Evolutionary conservation across 495 filamentous ascomycete genomes (phyloP).

Genomic region (Lasiosphaeris hirsuta): DNA sequence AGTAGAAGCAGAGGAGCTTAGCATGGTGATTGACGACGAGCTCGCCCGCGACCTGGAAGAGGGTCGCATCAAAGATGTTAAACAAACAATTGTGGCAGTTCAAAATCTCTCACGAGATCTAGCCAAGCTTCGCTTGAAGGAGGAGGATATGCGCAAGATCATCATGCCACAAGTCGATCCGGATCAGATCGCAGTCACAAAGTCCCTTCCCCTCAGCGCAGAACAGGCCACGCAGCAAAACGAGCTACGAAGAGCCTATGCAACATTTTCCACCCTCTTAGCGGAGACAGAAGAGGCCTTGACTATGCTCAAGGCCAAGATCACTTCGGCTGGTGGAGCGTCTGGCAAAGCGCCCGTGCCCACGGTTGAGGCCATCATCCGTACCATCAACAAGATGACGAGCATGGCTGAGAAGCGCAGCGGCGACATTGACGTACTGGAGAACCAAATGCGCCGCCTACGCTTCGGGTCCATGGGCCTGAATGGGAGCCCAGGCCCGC

Average conservation of each 20-base stretch:
- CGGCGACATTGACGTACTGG: constrained; percentile 83
- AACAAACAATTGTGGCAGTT: constrained; percentile 59
- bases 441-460: constrained; percentile 74
- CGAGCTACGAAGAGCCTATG: constrained; percentile 70
- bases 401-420: constrained; percentile 81
- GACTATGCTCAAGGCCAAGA: constrained; percentile 74
- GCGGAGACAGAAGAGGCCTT: constrained; percentile 76
- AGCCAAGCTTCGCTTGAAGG: constrained; percentile 62
- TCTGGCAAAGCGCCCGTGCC: constrained; percentile 52
- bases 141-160: constrained; percentile 68
- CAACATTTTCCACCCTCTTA: constrained; percentile 65
- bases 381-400: constrained; percentile 90
- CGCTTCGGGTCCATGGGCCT: constrained; percentile 49
- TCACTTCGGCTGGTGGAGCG: constrained; percentile 55
- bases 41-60: constrained; percentile 58
- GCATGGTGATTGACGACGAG: constrained; percentile 51
- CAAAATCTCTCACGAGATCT: constrained; percentile 62
- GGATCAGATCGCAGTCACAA: constrained; percentile 54
- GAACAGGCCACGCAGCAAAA: constrained; percentile 80
- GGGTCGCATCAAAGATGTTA: constrained; percentile 60
- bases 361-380: constrained; percentile 86
- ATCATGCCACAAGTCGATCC: constrained; percentile 62
- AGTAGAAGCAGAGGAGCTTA: constrained; percentile 64
- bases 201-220: constrained; percentile 69
- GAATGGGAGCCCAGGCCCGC: constrained; percentile 15